Base-by-base conservation (phyloP, 2,329 filamentous ascomycete species). In the Drechslerella stenobrocha region DNA sequence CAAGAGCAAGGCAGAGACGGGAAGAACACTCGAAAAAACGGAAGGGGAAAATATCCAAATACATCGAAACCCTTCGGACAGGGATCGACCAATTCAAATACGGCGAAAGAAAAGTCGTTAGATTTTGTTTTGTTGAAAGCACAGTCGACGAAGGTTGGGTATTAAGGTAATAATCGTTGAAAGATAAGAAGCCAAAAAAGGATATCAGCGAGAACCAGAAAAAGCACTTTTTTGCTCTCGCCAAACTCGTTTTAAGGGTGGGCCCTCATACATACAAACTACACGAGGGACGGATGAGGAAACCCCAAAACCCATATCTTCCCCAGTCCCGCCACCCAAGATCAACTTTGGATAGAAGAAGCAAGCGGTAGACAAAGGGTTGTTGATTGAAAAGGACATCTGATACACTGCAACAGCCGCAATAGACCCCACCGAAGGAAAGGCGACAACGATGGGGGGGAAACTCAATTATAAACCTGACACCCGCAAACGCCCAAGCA, bases 181-280 rank as follows among this genome's bases (percentile, higher is more conserved):
- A 60, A 48, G 20, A 34, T 8, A 34, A 56, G 35, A 46, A 22
- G 15, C 24, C 11, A 3, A 34, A 23, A 24, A 20, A 45, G 37
- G 8, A 67, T 63, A 59, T 70, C 9, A 13, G 13, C 26, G 47
- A 35, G 34, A 11, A 45, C 24, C 74, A 80, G 72, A 77, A 82
- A 79, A 70, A 73, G 48, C 45, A 24, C 56, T 45, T 28, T 57
- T 58, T 58, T 53, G 45, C 52, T 58, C 53, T 47, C 32, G 26
- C 32, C 32, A 32, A 37, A 18, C 40, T 47, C 32, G n/a, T 46
- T 35, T 55, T 23, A 55, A 40, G 23, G n/a, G 9, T 22, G 9
- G 24, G 7, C 20, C 40, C 40, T 15, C 15, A 56, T 24, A 24
- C 24, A 56, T 18, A 47, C 18, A 8, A 7, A 15, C 26, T 42